Evolutionary conservation across 345 rosid species (phyloP), one percentile per base, ranked within the genome.

Genomic region (Euphorbia lathyris): DNA sequence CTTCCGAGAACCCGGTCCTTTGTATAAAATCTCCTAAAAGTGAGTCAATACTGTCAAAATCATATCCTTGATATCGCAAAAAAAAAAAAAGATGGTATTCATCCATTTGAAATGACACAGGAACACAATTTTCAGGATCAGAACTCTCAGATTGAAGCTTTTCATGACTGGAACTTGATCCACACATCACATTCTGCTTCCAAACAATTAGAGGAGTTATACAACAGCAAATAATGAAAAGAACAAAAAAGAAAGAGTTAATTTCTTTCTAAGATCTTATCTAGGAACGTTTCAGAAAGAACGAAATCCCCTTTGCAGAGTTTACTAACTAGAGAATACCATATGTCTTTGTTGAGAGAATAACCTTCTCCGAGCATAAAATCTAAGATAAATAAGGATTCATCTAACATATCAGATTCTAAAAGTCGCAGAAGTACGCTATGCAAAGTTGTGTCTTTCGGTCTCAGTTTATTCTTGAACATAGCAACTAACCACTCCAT

Each of bases 341-440:
- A 73, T 55, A 68, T 14, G 69, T 62, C 71, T 50, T 51, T n/a
- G 50, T 61, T 30, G 32, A 68, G 45, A 55, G 48, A 52, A 65
- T 81, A 78, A 50, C 84, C 85, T 64, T 45, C 22, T 56, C 67
- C 67, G 9, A 67, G 12, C 82, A 82, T 72, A 19, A 9, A 32
- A 27, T 70, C 75, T 34, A 83, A 58, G 59, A 76, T 69, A 66
- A 70, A 48, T 27, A 82, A 71, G 65, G 80, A 81, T 77, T 78
- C 83, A 70, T 82, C 84, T 20, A 78, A 52, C 72, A 58, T 77
- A 65, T 66, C 71, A 25, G 48, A 71, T 67, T 78, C 36, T 2
- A 59, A 65, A 26, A 83, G 74, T 60, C 66, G 58, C 30, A n/a
- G 58, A 52, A 81, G 26, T 47, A 78, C 17, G 64, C 58, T 73